Base-by-base conservation (phyloP, 78 protist species). In the Polysphondylium violaceum region DNA sequence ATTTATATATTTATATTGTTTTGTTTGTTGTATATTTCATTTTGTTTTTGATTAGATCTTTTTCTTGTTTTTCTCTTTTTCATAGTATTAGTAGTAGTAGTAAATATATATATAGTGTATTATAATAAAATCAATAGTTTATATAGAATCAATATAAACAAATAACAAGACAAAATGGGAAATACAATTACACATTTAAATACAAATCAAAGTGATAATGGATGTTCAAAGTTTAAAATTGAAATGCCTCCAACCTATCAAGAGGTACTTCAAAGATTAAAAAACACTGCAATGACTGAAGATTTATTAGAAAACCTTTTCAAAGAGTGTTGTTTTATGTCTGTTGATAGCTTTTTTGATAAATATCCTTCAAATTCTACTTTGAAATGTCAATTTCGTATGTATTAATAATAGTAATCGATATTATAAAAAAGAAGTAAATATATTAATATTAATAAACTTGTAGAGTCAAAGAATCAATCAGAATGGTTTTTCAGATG, bases 401-500 rank as follows among this genome's bases (percentile, higher is more conserved):
- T 36, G 87, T 58, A 19, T 11, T 25, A 25, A 23, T 67, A 60
- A 21, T 4, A 31, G 14, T 31, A 60, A 27, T 6, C 8, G 21
- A 25, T 60, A 60, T 38, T 4, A 64, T 29, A 61, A 4, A 29
- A 3, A 31, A 33, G 8, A 5, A 14, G 5, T 33, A 61, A 31
- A 29, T 7, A 61, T 61, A 61, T 44, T 69, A 11, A n/a, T 19
- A n/a, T 33, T 51, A 21, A n/a, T 33, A 16, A 27, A 27, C 25
- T 2, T 23, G 1, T 51, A 78, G 88, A 74, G 31, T 41, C 79
- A 43, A 44, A 40, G 31, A 59, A 41, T 43, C 25, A 58, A 43
- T 8, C 74, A 71, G 77, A 74, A 31, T 83, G 91, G 91, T 83
- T 69, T 74, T 83, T 83, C n/a, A 50, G 36, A 38, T 83, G 91